phyloP scores from a whole-genome alignment of 75 land plant genomes.

The Cunninghamia lanceolata region DNA sequence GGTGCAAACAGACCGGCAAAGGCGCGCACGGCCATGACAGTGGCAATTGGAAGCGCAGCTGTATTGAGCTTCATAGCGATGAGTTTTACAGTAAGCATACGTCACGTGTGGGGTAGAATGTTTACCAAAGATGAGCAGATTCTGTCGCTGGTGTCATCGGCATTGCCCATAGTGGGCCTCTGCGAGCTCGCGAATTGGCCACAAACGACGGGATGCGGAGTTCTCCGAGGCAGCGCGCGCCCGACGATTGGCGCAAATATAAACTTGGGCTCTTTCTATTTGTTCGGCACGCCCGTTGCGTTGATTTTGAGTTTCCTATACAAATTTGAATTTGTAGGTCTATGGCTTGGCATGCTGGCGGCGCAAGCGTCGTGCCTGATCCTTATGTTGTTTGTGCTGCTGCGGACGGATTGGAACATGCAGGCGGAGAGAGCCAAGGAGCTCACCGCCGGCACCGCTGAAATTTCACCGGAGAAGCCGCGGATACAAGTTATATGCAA shows the following conservation, averaged over 20 bases:
- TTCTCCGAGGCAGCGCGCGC: conserved; percentile 61
- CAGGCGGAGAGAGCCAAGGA: conserved; percentile 44
- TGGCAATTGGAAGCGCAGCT: too few species aligned
- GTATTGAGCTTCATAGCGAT: too few species aligned
- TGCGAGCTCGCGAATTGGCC: too few species aligned
- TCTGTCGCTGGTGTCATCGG: too few species aligned
- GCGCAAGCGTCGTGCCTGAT: conserved; percentile 62
- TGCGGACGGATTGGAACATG: conserved; percentile 54
- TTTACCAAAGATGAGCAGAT: too few species aligned
- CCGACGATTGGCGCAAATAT: conserved; percentile 55
- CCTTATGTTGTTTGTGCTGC: conserved; percentile 48
- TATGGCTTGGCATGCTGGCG: conserved; percentile 40
- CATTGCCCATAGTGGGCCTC: too few species aligned
- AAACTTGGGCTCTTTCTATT: conserved; percentile 66
- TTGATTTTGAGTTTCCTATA: conserved; percentile 36
- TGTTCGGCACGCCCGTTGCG: conserved; percentile 74
- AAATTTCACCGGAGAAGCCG: too few species aligned
- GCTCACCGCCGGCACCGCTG: conserved; percentile 16
- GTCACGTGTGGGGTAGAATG: too few species aligned
- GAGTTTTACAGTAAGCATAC: too few species aligned
- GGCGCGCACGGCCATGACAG: too few species aligned
- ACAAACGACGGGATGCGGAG: conserved; percentile 77
- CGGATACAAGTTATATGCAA: too few species aligned
- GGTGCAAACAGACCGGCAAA: too few species aligned
- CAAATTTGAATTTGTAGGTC: conserved; percentile 33